Evolutionary conservation across 164 flowering plant genomes (phyloP).

Genomic region (Vitis cinerea): DNA sequence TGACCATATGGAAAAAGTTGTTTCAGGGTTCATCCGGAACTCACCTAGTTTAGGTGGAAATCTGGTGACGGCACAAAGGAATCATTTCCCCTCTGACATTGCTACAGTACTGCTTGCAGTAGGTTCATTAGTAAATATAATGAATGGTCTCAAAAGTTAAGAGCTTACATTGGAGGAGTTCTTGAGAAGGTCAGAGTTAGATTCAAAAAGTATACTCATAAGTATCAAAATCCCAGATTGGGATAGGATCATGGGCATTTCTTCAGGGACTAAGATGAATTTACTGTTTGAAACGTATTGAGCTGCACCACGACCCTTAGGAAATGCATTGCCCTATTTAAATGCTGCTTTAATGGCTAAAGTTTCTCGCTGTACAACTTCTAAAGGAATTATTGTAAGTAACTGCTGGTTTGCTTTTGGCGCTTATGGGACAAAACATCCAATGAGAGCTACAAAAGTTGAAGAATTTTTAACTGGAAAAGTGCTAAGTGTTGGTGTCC

Average conservation of each 20-base stretch:
- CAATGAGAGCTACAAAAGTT: conserved; percentile 63
- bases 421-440: conserved; percentile 75
- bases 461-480: conserved; percentile 69
- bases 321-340: conserved; percentile 78
- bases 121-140: conserved; percentile 46
- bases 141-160: conserved; percentile 29
- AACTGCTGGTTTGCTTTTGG: conserved; percentile 72
- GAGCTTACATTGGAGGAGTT: conserved; percentile 67
- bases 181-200: conserved; percentile 52
- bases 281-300: conserved; percentile 78
- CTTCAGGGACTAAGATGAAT: conserved; percentile 16
- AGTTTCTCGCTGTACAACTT: conserved; percentile 30
- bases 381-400: conserved; percentile 33
- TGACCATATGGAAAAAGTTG: conserved; percentile 79
- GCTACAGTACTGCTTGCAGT: conserved; percentile 81
- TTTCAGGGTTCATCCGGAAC: conserved; percentile 64
- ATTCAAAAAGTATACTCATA: conserved; percentile 49
- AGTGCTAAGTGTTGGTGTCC: conserved; percentile 28
- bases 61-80: conserved; percentile 81
- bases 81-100: conserved; percentile 79
- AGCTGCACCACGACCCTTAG: conserved; percentile 86
- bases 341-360: conserved; percentile 84
- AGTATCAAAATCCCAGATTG: conserved; percentile 58
- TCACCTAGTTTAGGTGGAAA: conserved; percentile 91
- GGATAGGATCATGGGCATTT: conserved; percentile 14